phyloP scores from a whole-genome alignment of 108 stramenopile genomes.

The Mediolabrus comicus region DNA sequence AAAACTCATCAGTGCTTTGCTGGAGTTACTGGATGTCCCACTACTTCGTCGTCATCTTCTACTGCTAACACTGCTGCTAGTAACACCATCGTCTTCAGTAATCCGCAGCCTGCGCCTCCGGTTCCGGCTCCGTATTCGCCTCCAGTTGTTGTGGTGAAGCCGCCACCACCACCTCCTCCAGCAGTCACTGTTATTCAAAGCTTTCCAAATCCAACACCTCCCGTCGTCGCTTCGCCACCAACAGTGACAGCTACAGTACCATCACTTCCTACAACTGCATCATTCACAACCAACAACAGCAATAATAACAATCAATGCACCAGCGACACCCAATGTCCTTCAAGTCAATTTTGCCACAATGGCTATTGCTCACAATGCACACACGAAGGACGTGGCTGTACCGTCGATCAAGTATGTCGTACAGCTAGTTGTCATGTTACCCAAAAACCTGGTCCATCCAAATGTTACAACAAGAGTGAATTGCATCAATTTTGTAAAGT shows the following conservation, averaged over 20 bases:
- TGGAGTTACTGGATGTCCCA: constrained; percentile 34
- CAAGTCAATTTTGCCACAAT: not conserved
- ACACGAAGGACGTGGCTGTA: constrained; percentile 10
- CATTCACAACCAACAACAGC: not conserved
- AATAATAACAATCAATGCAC: not conserved
- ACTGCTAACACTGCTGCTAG: not conserved
- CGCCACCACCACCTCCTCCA: too few species aligned
- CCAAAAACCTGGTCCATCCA: constrained; percentile 9
- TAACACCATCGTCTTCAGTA: not conserved
- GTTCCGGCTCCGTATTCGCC: not conserved
- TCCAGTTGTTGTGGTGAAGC: too few species aligned
- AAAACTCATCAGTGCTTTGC: constrained; percentile 36
- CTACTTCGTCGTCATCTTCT: not conserved
- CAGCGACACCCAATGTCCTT: not conserved
- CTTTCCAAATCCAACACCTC: too few species aligned
- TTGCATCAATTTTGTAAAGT: constrained; percentile 13
- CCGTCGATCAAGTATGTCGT: constrained; percentile 27
- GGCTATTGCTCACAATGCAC: constrained; percentile 22
- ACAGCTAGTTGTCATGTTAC: constrained; percentile 7
- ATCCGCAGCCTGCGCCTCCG: not conserved
- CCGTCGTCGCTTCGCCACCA: too few species aligned
- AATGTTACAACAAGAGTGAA: constrained; percentile 15
- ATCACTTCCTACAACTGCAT: too few species aligned
- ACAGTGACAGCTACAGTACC: too few species aligned
- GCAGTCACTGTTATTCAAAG: too few species aligned